phyloP scores from a whole-genome alignment of 164 flowering plant genomes.

The Annona cherimola region DNA sequence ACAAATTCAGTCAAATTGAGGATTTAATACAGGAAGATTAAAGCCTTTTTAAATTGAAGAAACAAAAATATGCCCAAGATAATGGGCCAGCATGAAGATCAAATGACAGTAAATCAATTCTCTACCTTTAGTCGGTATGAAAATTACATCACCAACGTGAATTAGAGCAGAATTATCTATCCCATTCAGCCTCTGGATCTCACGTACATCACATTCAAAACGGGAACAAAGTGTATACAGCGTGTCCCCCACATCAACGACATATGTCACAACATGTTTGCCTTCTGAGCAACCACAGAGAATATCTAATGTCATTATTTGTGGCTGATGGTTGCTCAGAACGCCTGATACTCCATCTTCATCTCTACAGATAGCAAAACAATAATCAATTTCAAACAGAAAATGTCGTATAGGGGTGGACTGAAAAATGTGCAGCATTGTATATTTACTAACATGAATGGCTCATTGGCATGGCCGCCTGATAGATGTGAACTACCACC shows the following conservation, averaged over 20 bases:
- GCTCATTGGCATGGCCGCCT: slow-evolving; percentile 88
- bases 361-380: slow-evolving; percentile 38
- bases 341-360: slow-evolving; percentile 93
- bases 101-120: neutral
- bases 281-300: slow-evolving; percentile 24
- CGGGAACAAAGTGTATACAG: slow-evolving; percentile 21
- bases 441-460: slow-evolving; percentile 58
- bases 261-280: slow-evolving; percentile 13
- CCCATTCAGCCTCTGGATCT: slow-evolving; percentile 20
- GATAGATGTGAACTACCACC: slow-evolving; percentile 79
- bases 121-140: slow-evolving; percentile 26
- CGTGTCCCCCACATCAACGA: slow-evolving; percentile 23
- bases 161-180: slow-evolving; percentile 16
- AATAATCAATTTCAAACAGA: slow-evolving; percentile 4
- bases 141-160: slow-evolving; percentile 23
- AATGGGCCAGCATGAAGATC: neutral
- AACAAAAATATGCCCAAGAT: no score
- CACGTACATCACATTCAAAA: slow-evolving; percentile 15
- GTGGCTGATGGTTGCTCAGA: no score
- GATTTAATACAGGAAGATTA: neutral
- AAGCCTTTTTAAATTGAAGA: no score
- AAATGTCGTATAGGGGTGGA: neutral
- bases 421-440: neutral
- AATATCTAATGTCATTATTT: slow-evolving; percentile 21
- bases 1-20: neutral